Evolutionary conservation across 1,139 yeast genomes (phyloP).

Genomic region (Pichia sp.): DNA sequence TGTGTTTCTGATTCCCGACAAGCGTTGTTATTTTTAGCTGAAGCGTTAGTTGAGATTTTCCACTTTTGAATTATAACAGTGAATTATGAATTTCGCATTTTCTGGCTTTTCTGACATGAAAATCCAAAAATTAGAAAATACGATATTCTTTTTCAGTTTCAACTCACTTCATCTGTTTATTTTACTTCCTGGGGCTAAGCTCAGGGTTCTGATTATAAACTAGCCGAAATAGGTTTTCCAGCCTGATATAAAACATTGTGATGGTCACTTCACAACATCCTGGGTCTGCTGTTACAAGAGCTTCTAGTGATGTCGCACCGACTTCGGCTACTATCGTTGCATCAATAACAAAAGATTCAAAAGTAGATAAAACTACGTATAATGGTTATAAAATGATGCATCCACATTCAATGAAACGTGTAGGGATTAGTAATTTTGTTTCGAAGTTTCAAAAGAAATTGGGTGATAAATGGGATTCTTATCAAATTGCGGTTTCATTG

Average conservation of each 20-base stretch:
- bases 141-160: not conserved
- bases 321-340: not conserved
- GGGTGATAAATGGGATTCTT: slow-evolving; percentile 80
- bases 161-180: not conserved
- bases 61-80: too few species aligned
- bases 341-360: not conserved
- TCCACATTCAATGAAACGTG: slow-evolving; percentile 34
- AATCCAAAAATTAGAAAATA: not conserved
- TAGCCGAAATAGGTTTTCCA: too few species aligned
- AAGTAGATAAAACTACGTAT: not conserved
- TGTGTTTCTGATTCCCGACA: not conserved
- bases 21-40: not conserved
- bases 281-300: not conserved
- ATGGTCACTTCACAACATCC: not conserved
- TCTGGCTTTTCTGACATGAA: not conserved
- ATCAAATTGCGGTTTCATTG: slow-evolving; percentile 70
- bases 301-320: not conserved
- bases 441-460: slow-evolving; percentile 63
- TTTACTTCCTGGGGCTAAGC: not conserved
- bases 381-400: not conserved
- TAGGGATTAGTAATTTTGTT: slow-evolving; percentile 69
- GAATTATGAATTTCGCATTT: not conserved
- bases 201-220: too few species aligned
- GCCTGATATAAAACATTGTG: not conserved
- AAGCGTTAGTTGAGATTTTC: too few species aligned